Base-by-base conservation (phyloP, 257 asterid species). In the Lantana camara region DNA sequence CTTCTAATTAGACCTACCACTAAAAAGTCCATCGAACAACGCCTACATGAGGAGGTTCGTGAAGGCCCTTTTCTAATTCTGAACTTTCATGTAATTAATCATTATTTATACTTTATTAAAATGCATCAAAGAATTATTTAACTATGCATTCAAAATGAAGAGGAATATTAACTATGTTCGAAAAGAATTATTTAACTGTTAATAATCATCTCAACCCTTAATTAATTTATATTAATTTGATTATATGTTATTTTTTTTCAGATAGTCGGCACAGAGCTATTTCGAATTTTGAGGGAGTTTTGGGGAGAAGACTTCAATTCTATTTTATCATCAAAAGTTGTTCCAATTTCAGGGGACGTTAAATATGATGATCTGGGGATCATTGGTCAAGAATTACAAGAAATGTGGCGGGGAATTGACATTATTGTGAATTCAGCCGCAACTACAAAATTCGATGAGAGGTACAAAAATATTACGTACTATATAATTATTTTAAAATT, bases 401-500 rank as follows among this genome's bases (percentile, higher is more conserved):
- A 66, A 7, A 75, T 85, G 79, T 79, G 62, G 32, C 21, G 14
- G 46, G 83, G 81, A 54, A 57, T 79, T 1, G 83, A 81, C 35
- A 51, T 83, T 21, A 38, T 85, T 7, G 67, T 88, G 54, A 83
- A 88, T 66, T 88, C 89, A 0, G 96, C 96, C 12, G 87, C 94
- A 24, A 81, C 85, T 9, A 88, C 94, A 29, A 74, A 59, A 23
- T 85, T 80, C 15, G 69, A 76, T 4, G 82, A 81, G 41, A 75
- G 75, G 80, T 78, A 69, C n/a, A n/a, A n/a, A n/a, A n/a, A n/a
- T n/a, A n/a, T n/a, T n/a, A n/a, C n/a, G n/a, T n/a, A n/a, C n/a
- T n/a, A n/a, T n/a, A n/a, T n/a, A n/a, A n/a, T n/a, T n/a, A n/a
- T n/a, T n/a, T n/a, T n/a, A n/a, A n/a, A n/a, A n/a, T n/a, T n/a